Conservation (phyloP, 306 rosid genomes). For the Prunus davidiana region DNA sequence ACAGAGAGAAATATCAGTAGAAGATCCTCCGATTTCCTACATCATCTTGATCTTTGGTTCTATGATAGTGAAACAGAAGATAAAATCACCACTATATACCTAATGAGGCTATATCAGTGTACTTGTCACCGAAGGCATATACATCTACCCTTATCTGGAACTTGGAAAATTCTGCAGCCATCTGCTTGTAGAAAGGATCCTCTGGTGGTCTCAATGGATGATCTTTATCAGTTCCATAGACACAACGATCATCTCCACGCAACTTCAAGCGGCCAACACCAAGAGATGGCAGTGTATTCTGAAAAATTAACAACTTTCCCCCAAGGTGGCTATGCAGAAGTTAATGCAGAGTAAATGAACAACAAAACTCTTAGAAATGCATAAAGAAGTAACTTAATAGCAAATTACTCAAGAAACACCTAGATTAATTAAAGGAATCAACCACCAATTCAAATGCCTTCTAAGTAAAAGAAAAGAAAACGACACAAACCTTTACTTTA, state of each 20-base stretch:
- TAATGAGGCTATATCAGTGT: conserved; percentile 92
- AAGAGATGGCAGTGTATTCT: conserved; percentile 91
- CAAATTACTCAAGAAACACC: not conserved
- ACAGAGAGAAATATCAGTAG: no score
- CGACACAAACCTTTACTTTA: no score
- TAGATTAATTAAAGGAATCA: no score
- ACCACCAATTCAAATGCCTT: no score
- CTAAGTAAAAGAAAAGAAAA: no score
- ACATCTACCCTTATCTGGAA: conserved; percentile 80
- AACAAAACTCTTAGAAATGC: not conserved
- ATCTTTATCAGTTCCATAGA: conserved; percentile 94
- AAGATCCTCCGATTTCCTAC: not conserved
- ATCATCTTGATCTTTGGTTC: not conserved
- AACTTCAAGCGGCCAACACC: conserved; percentile 92
- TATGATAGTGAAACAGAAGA: conserved; percentile 17
- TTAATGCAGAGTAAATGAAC: conserved; percentile 20
- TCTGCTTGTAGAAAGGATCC: conserved; percentile 97
- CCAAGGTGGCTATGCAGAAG: conserved; percentile 80
- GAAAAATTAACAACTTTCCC: conserved; percentile 93
- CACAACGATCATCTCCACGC: conserved; percentile 93
- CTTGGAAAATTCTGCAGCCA: conserved; percentile 98
- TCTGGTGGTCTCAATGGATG: conserved; percentile 77
- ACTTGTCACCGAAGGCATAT: conserved; percentile 93
- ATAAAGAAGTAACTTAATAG: not conserved
- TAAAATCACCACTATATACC: conserved; percentile 42